Percentiles rank a stretch among this genome's conserved stretches.
Conservation (phyloP, 148 eudicot species). For the Beta vulgaris region DNA sequence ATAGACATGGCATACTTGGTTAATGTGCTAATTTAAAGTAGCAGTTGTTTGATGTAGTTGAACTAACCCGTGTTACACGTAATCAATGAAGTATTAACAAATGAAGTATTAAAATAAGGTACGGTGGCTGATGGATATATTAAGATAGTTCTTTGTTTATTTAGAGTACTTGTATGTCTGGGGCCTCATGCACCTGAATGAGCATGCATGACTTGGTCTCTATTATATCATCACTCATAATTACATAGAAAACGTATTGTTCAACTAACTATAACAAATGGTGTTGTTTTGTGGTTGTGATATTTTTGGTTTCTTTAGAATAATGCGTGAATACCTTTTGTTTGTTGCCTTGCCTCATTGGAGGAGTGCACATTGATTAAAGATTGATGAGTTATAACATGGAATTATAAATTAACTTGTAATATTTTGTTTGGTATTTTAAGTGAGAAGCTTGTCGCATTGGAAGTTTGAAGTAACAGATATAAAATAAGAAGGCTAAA, state of each 20-base stretch:
- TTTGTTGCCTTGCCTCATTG: constrained; percentile 3
- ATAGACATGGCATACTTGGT: constrained; percentile 8
- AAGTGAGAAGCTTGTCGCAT: no score
- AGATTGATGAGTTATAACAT: not conserved
- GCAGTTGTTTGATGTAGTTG: not conserved
- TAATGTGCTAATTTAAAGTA: not conserved
- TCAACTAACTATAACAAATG: not conserved
- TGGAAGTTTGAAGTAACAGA: not conserved
- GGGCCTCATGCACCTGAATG: not conserved
- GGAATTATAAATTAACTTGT: not conserved
- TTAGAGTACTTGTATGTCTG: not conserved
- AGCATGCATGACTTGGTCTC: not conserved
- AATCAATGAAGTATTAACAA: not conserved
- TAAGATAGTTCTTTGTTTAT: not conserved
- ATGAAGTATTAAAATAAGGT: not conserved
- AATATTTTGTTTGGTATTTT: not conserved
- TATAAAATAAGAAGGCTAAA: no score
- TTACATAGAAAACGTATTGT: not conserved
- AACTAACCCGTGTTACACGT: not conserved
- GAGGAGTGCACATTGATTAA: not conserved
- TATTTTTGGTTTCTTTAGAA: not conserved
- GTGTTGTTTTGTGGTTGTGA: not conserved
- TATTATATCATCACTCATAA: not conserved
- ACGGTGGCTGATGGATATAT: not conserved
- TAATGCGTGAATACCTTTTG: not conserved